Evolutionary conservation across 208 protist species (phyloP).

Genomic region (Trypanosoma lewisi): DNA sequence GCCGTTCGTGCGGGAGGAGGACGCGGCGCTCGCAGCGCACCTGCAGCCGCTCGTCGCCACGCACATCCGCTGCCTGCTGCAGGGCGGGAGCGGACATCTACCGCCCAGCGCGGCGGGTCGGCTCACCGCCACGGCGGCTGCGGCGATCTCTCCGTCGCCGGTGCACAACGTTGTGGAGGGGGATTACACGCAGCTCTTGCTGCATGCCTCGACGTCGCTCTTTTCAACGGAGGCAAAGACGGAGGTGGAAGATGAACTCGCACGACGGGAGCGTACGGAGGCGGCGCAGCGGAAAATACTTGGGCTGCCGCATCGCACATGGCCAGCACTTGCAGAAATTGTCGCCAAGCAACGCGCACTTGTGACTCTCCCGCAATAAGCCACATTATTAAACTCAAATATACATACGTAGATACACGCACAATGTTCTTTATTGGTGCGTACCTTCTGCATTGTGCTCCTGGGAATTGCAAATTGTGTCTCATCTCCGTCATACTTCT

Average conservation of each 20-base stretch:
- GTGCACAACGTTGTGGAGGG: conserved; percentile 71
- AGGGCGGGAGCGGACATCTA: conserved; percentile 15
- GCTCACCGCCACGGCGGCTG: conserved; percentile 13
- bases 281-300: conserved; percentile 52
- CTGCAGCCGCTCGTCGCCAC: conserved; percentile 49
- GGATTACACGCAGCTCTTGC: conserved; percentile 46
- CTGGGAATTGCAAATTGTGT: too few relatives aligned
- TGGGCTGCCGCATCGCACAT: conserved; percentile 53
- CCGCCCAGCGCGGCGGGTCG: conserved; percentile 18
- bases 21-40: conserved; percentile 69
- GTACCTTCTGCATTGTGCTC: too few relatives aligned
- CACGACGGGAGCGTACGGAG: conserved; percentile 40
- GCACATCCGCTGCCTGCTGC: conserved; percentile 38
- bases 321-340: conserved; percentile 53
- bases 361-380: conserved; percentile 57
- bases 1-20: conserved; percentile 67
- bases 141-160: conserved; percentile 2
- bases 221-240: conserved; percentile 50
- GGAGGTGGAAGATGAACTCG: conserved; percentile 45
- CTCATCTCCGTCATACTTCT: too few relatives aligned
- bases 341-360: conserved; percentile 72
- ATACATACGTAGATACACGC: too few relatives aligned
- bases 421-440: too few relatives aligned
- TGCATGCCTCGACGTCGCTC: conserved; percentile 31
- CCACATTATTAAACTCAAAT: too few relatives aligned